Conservation (phyloP, 225 moss, liverwort and hornwort species). For the Rhytidiadelphus loreus region DNA sequence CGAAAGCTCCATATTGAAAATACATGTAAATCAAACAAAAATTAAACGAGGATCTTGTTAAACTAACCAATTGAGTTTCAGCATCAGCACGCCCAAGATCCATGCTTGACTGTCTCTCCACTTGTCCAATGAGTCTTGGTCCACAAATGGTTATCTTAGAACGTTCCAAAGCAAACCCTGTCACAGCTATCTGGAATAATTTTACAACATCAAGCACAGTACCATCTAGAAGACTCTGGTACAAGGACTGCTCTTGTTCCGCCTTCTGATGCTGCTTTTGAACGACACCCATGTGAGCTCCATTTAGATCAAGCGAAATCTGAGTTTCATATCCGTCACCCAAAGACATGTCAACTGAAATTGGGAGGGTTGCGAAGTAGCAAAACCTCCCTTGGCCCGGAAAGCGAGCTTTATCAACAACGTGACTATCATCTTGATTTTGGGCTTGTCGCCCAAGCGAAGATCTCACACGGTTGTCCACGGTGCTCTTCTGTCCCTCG, state of each 20-base stretch:
- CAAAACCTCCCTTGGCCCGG: slow-evolving; percentile 35
- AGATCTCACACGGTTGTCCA: neutral
- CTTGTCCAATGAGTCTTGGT: slow-evolving; percentile 34
- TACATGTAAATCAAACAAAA: neutral
- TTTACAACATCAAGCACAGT: slow-evolving; percentile 27
- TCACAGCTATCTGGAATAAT: slow-evolving; percentile 31
- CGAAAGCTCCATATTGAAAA: neutral
- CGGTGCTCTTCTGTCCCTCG: neutral
- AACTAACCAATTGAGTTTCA: slow-evolving; percentile 32
- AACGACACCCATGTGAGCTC: slow-evolving; percentile 49
- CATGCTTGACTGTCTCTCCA: slow-evolving; percentile 8
- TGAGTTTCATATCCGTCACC: slow-evolving; percentile 40
- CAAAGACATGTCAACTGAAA: slow-evolving; percentile 24
- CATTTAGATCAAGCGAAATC: slow-evolving; percentile 25
- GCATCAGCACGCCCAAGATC: neutral
- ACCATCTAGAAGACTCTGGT: slow-evolving; percentile 34
- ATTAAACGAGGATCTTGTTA: neutral
- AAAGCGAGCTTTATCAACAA: slow-evolving; percentile 5
- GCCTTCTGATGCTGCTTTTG: slow-evolving; percentile 20
- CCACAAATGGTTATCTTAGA: slow-evolving; percentile 28
- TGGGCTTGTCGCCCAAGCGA: neutral
- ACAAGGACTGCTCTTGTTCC: slow-evolving; percentile 23
- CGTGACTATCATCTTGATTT: slow-evolving; percentile 8
- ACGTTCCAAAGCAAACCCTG: slow-evolving; percentile 37
- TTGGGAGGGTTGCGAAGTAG: slow-evolving; percentile 40